Base-by-base conservation (phyloP, 2,329 filamentous ascomycete species). In the Clarireedia monteithiana region DNA sequence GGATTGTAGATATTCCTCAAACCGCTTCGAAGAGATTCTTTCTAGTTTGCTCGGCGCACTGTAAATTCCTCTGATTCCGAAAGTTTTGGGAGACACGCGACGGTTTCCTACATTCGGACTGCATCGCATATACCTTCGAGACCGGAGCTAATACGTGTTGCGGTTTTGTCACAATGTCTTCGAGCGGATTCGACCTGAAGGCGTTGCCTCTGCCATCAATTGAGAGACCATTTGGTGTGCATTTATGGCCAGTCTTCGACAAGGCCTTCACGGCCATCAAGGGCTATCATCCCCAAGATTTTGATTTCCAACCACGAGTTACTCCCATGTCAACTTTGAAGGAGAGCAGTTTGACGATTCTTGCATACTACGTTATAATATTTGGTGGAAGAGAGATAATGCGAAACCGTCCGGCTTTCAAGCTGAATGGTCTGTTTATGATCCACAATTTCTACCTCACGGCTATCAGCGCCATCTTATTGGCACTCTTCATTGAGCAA, bases 361-460 rank as follows among this genome's bases (percentile, higher is more conserved):
- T 90, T 69, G 76, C 88, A 71, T 99, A 97, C 85, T 97, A 97
- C 74, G 75, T 88, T 64, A 78, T 96, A 75, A 94, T 97, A 68
- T 95, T 97, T 64, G 91, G 91, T 62, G 94, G 92, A 58, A 83
- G 92, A 63, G 89, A 95, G 74, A 71, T 91, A 66, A 97, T 99
- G 94, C 89, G 89, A 75, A 86, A 88, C 68, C 83, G 89, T 61
- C 80, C 86, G 70, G 80, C 92, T 23, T 86, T 94, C 77, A 89
- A 95, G 80, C 82, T 97, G 69, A 94, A 89, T 78, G 77, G 81
- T 15, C 77, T 94, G 58, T 97, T 97, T 80, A 88, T 96, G 76
- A 81, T 96, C 70, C 92, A 99, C 83, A 99, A 99, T 81, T 86
- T 97, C 68, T 85, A 91, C 77, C 78, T 99, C 69, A 97, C 92